Base-by-base conservation (phyloP, 2,329 filamentous ascomycete species). In the Aureobasidium pullulans region DNA sequence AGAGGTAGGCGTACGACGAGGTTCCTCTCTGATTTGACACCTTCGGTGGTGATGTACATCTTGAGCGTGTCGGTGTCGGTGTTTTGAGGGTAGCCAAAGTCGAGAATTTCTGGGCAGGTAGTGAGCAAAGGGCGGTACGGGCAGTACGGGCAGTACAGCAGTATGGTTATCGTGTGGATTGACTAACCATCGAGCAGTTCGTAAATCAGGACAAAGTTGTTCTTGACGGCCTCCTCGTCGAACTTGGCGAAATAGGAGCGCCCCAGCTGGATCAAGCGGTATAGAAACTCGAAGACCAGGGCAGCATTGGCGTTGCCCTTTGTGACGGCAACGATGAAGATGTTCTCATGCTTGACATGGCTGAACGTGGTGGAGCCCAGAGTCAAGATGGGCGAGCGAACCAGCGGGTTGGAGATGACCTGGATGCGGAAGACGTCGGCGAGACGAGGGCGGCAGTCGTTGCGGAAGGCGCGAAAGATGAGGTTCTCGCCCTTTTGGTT, bases 401-500 rank as follows among this genome's bases (percentile, higher is more conserved):
- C 94, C 75, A 96, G 91, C 57, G 94, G 87, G 74, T 99, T 99
- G 68, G 91, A 96, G 74, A 99, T 97, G 77, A 99, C 93, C 73
- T 99, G 94, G 75, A 99, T 99, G 75, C 94, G 92, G 77, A 99
- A 99, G 78, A 99, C 93, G 73, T 99, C 94, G 77, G 94, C 94
- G 65, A 99, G 88, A 57, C 94, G 90, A 59, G 94, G 94, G 60
- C 95, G 90, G 77, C 94, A 97, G 78, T 99, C 95, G 74, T 96
- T 96, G 71, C 94, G 91, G 77, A 99, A 99, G 69, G 94, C 91
- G 71, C 94, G 90, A 80, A 99, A 96, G 76, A 99, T 99, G 71
- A 99, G 89, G 77, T 99, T 96, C 80, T 99, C 94, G 77, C 94
- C 94, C 78, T 99, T 99, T 75, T 99, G 94, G 68, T 99, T 99